A percentile compares a stretch with the other conserved stretches of the same genome.
Conservation (phyloP, 2,329 filamentous ascomycete genomes). For the Aspergillus sp. region DNA sequence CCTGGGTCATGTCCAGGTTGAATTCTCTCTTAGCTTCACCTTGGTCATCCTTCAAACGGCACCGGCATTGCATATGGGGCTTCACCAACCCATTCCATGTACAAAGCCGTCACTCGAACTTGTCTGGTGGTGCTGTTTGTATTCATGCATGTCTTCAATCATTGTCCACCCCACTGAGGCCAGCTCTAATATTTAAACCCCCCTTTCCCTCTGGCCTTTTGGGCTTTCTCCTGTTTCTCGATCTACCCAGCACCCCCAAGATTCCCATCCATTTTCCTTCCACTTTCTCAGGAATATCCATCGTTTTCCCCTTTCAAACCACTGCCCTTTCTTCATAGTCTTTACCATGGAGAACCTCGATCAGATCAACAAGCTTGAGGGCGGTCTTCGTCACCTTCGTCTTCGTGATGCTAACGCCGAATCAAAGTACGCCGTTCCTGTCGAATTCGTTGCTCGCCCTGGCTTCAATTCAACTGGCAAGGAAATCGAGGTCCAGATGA, state of each 20-base stretch:
- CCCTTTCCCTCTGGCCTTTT: not conserved
- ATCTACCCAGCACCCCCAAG: not conserved
- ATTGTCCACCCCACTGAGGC: not conserved
- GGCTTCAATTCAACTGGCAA: constrained; percentile 61
- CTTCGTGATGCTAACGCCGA: constrained; percentile 29
- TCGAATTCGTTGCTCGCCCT: constrained; percentile 46
- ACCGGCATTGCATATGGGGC: constrained; percentile 8
- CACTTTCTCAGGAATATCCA: not conserved
- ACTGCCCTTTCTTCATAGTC: constrained; percentile 2
- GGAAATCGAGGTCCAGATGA: constrained; percentile 60
- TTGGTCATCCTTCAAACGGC: constrained; percentile 12
- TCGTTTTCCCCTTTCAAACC: not conserved
- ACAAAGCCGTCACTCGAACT: constrained; percentile 17
- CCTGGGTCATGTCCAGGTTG: not conserved
- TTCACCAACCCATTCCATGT: constrained; percentile 20
- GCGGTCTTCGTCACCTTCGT: constrained; percentile 25
- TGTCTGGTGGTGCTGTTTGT: constrained; percentile 12
- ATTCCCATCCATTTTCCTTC: not conserved
- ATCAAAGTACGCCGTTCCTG: constrained; percentile 33
- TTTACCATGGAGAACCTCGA: constrained; percentile 24
- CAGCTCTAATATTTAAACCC: constrained; percentile 13
- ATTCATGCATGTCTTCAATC: constrained; percentile 13
- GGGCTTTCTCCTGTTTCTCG: constrained; percentile 1
- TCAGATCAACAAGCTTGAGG: constrained; percentile 19
- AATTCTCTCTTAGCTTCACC: constrained; percentile 11